Evolutionary conservation across 306 rosid genomes (phyloP), one percentile per base, ranked within the genome.

Genomic region (Neltuma alba): DNA sequence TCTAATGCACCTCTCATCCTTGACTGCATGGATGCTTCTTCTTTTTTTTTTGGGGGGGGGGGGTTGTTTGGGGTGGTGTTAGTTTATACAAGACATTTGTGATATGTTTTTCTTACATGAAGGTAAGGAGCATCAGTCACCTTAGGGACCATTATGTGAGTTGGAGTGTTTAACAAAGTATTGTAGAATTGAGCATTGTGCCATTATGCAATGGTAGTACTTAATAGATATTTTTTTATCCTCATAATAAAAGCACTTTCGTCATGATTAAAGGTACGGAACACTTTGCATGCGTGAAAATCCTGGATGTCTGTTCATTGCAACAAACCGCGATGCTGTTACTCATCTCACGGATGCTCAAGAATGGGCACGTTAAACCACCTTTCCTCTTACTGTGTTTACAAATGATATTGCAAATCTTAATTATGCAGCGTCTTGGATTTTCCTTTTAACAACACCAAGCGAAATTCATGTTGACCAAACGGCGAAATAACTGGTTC

Each of bases 271-370:
- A 54, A 54, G 99, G 89, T 95, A 91, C 73, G 98, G 93, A 73
- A 95, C 98, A 77, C 98, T 95, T 52, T 95, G 99, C 78, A 88
- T 95, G 69, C 94, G 97, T 33, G 99, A 93, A 90, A 95, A 95
- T 86, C 99, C 99, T n/a, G 98, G 97, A 65, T 92, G 99, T 79
- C 94, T 95, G 74, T 95, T 95, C 92, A 88, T 95, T 80, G 99
- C 99, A 74, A 95, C 99, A 38, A 95, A 95, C 81, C 89, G 93
- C 50, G 99, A 95, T 86, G 99, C 99, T 75, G 99, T 95, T 75
- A 95, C 99, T 79, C 99, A 95, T 90, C 96, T 95, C 75, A 95
- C 98, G 36, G 99, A 95, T 83, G 98, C 98, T 81, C 99, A 95
- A 85, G 99, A 95, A 91, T 95, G 99, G 99, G 99, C 99, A 80